Evolutionary conservation across 1,284 basidiomycete genomes (phyloP), one percentile per base, ranked within the genome.

Genomic region (Rhodotorula sp.): DNA sequence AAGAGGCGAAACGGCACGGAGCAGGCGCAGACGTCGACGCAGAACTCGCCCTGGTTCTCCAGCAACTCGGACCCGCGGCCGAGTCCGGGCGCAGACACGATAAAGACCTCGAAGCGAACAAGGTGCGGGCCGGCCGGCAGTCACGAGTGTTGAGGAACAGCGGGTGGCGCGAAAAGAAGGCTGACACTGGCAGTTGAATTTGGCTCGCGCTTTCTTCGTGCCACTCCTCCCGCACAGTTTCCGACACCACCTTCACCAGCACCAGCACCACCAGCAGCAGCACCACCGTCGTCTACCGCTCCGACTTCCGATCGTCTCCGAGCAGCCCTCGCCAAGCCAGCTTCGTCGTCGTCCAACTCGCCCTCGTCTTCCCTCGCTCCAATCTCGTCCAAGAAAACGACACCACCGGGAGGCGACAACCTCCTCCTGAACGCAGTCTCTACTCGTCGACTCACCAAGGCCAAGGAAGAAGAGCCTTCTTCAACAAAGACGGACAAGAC

Each of bases 341-440:
- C 54, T 26, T 14, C 62, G 1, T 48, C 57, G 14, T 6, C 46
- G 4, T 26, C 66, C 3, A 12, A 59, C 1, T 5, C 49, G 8
- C 6, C 54, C 21, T 7, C 48, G 49, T 4, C 67, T 39, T 14
- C 66, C 23, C 16, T 14, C 6, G 10, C 31, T 18, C 14, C 29
- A 26, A 26, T 31, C 39, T 23, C 48, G 15, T 14, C 67, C 29
- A 29, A 29, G 7, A 12, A 46, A 21, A 15, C 51, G 15, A 26
- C 43, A 10, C 10, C 60, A 26, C 39, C 46, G 5, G 18, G 20
- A 8, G 29, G n/a, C 29, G 71, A 49, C 18, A 10, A 43, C 39
- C 12, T 43, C 7, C 23, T 73, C 29, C 64, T 73, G 47, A 64
- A 43, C 3, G 62, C 71, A n/a, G 71, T 70, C 18, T 73, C 71